Percentiles rank a stretch among this genome's conserved stretches.
Conservation (phyloP, 805 yeast species). For the Dipodascus albidus region DNA sequence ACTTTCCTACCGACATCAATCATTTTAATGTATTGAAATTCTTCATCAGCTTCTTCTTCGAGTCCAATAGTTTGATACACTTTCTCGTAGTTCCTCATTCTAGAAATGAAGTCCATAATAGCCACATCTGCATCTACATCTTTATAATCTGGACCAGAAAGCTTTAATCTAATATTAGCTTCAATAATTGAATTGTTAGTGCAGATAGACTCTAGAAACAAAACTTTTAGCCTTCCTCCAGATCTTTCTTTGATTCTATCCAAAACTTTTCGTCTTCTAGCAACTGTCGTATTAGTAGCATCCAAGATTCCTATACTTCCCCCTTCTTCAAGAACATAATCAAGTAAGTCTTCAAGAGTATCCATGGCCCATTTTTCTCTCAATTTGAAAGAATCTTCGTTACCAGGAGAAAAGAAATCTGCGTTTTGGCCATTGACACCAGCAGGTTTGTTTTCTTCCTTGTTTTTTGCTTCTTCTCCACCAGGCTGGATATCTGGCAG, state of each 20-base stretch:
- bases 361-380: slow-evolving; percentile 97
- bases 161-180: slow-evolving; percentile 70
- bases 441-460: no score
- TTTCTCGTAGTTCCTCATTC: slow-evolving; percentile 72
- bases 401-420: slow-evolving; percentile 74
- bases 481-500: slow-evolving; percentile 30
- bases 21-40: slow-evolving; percentile 84
- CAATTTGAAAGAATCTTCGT: slow-evolving; percentile 46
- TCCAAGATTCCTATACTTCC: slow-evolving; percentile 93
- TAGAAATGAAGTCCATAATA: slow-evolving; percentile 65
- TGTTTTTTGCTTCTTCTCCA: not conserved
- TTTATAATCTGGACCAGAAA: slow-evolving; percentile 87
- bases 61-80: slow-evolving; percentile 89
- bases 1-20: slow-evolving; percentile 92
- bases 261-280: slow-evolving; percentile 55
- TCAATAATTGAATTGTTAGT: slow-evolving; percentile 70
- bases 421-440: slow-evolving; percentile 46
- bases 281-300: slow-evolving; percentile 79
- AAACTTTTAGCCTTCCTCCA: slow-evolving; percentile 43
- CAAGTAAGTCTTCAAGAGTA: slow-evolving; percentile 72
- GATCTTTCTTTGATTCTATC: slow-evolving; percentile 25
- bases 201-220: slow-evolving; percentile 81
- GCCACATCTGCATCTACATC: slow-evolving; percentile 77
- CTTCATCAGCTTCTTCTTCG: slow-evolving; percentile 46
- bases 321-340: slow-evolving; percentile 65